A percentile compares a stretch with the other conserved stretches of the same genome.
phyloP scores from a whole-genome alignment of 805 yeast genomes.

The Ogataea nonfermentans region DNA sequence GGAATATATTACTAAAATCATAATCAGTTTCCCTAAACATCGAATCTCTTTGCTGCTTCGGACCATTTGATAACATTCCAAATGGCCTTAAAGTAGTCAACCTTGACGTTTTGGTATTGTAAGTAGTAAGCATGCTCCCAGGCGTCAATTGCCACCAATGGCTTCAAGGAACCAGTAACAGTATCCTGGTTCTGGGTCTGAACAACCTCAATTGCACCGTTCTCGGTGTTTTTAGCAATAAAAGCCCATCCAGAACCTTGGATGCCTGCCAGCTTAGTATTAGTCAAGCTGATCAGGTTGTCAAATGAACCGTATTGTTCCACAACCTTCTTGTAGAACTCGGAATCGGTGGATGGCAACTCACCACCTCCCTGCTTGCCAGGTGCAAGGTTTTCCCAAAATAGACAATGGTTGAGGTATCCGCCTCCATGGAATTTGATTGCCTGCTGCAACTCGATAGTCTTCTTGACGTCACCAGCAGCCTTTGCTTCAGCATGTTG shows the following conservation, averaged over 20 bases:
- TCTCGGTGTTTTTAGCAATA: slow-evolving; percentile 74
- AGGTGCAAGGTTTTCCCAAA: slow-evolving; percentile 89
- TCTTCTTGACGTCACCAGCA: slow-evolving; percentile 54
- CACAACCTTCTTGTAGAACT: slow-evolving; percentile 55
- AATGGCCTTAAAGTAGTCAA: slow-evolving; percentile 86
- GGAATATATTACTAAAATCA: slow-evolving; percentile 3
- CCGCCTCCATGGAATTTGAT: slow-evolving; percentile 95
- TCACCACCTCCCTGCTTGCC: slow-evolving; percentile 73
- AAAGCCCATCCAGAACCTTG: slow-evolving; percentile 98
- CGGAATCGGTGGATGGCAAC: slow-evolving; percentile 52
- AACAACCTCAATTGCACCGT: slow-evolving; percentile 73
- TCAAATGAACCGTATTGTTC: slow-evolving; percentile 74
- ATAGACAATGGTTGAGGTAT: slow-evolving; percentile 76
- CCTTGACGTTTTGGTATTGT: slow-evolving; percentile 90
- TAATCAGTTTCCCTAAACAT: slow-evolving; percentile 27
- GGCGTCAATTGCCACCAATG: slow-evolving; percentile 87
- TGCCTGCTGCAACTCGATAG: slow-evolving; percentile 64
- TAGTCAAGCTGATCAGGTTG: slow-evolving; percentile 59
- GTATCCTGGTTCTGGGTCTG: slow-evolving; percentile 88
- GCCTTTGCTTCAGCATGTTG: slow-evolving; percentile 64
- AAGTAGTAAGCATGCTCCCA: slow-evolving; percentile 97
- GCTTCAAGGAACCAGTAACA: slow-evolving; percentile 64
- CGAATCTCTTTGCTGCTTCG: slow-evolving; percentile 77
- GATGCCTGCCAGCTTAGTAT: slow-evolving; percentile 74
- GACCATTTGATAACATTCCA: slow-evolving; percentile 95